Conservation (phyloP, 768 basidiomycete genomes). For the Rhizopogon vinicolor region DNA sequence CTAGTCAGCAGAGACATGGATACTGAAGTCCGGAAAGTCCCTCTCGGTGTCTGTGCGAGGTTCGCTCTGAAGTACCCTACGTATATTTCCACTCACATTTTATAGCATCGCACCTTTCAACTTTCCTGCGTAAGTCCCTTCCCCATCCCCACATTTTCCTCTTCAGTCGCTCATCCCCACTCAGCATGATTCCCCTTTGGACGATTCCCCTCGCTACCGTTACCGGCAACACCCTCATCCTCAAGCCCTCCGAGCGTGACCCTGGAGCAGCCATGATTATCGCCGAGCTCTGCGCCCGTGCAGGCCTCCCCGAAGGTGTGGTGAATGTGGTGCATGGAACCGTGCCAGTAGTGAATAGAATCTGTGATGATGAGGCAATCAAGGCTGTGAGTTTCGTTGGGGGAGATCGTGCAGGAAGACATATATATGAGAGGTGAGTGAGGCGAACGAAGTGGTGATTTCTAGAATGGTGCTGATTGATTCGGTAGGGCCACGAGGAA, state of each 20-base stretch:
- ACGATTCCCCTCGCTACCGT: slow-evolving; percentile 85
- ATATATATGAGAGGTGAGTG: slow-evolving; percentile 82
- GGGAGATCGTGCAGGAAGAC: slow-evolving; percentile 86
- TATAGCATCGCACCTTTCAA: slow-evolving; percentile 81
- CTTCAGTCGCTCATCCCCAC: background rate
- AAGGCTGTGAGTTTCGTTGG: slow-evolving; percentile 97
- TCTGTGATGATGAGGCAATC: slow-evolving; percentile 89
- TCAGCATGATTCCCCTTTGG: slow-evolving; percentile 95
- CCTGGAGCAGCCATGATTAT: slow-evolving; percentile 98
- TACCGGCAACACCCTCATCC: slow-evolving; percentile 89
- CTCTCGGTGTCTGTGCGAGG: slow-evolving; percentile 85
- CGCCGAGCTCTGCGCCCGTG: slow-evolving; percentile 87
- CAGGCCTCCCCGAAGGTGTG: slow-evolving; percentile 83
- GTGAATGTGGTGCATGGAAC: slow-evolving; percentile 91
- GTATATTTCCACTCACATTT: slow-evolving; percentile 1
- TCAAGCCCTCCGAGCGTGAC: slow-evolving; percentile 96
- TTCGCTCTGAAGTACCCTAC: slow-evolving; percentile 13
- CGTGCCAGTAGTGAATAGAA: slow-evolving; percentile 85
- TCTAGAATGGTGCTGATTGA: slow-evolving; percentile 3
- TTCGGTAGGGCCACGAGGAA: slow-evolving; percentile 65
- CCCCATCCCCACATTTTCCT: background rate
- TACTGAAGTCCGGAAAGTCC: slow-evolving; percentile 77
- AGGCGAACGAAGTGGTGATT: slow-evolving; percentile 1
- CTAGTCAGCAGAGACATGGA: slow-evolving; percentile 95
- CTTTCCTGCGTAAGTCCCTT: slow-evolving; percentile 68